Evolutionary conservation across 2,329 filamentous ascomycete genomes (phyloP).

Genomic region (Aphanoascus verrucosus): DNA sequence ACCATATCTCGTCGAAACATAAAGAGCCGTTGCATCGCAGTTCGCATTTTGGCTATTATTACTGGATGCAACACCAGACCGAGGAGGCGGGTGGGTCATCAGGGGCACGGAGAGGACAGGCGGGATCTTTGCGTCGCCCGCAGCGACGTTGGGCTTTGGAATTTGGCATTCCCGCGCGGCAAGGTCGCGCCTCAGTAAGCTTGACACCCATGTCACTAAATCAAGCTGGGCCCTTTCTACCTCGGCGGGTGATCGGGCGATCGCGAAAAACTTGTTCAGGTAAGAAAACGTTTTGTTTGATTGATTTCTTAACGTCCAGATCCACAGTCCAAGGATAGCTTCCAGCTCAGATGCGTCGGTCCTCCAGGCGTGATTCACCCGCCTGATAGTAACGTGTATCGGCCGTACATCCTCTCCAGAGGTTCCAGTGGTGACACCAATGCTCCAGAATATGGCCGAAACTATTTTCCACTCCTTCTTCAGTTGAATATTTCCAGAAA

Average conservation of each 20-base stretch:
- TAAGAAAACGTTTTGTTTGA: background rate
- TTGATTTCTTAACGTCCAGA: background rate
- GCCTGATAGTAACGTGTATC: background rate
- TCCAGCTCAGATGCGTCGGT: background rate
- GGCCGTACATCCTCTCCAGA: background rate
- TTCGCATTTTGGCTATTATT: background rate
- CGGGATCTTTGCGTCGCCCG: background rate
- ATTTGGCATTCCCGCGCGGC: background rate
- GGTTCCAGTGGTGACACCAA: background rate
- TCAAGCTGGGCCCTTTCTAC: background rate
- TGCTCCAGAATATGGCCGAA: conserved; percentile 1
- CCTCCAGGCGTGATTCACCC: background rate
- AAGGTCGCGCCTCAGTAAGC: background rate
- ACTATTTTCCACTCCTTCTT: background rate
- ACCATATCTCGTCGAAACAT: background rate
- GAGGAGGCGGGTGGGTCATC: background rate
- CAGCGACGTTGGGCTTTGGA: background rate
- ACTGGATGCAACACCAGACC: background rate
- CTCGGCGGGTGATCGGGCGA: background rate
- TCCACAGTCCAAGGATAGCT: background rate
- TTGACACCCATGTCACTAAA: background rate
- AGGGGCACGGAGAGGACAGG: background rate
- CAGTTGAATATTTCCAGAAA: background rate
- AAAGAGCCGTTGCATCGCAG: background rate
- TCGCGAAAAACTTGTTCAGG: background rate